phyloP scores from a whole-genome alignment of 345 rosid genomes.

The Iberis pinnata region DNA sequence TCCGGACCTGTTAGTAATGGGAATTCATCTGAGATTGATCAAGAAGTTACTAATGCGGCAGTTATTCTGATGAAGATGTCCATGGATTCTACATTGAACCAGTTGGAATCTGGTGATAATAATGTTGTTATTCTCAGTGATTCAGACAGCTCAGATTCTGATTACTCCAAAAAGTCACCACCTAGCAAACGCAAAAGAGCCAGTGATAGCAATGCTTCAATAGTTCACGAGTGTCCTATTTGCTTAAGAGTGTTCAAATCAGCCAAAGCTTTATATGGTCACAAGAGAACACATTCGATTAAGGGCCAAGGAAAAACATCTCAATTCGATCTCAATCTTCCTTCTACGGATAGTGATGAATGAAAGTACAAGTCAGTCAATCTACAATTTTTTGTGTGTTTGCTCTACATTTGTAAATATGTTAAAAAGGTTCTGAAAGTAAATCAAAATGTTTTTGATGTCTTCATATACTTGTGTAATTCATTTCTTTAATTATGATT shows the following conservation, averaged over 20 bases:
- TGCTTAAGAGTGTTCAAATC: conserved; percentile 76
- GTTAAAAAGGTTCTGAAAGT: too few relatives aligned
- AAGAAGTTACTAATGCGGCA: conserved; percentile 18
- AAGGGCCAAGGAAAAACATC: conserved; percentile 37
- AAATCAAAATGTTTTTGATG: too few relatives aligned
- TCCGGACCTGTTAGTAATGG: conserved; percentile 17
- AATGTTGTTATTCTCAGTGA: conserved; percentile 3
- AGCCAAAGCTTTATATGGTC: conserved; percentile 93
- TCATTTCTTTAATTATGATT: too few relatives aligned
- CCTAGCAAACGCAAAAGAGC: conserved; percentile 35
- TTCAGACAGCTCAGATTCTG: conserved; percentile 55
- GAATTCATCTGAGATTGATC: conserved; percentile 46
- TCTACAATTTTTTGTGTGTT: too few relatives aligned
- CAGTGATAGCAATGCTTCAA: conserved; percentile 25
- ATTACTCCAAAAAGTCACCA: conserved; percentile 52
- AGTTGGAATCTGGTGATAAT: conserved; percentile 26
- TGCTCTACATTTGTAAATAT: too few relatives aligned
- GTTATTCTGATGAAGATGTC: conserved; percentile 53
- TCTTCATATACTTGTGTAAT: too few relatives aligned
- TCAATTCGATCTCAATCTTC: too few relatives aligned
- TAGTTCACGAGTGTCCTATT: conserved; percentile 64
- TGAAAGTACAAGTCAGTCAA: too few relatives aligned
- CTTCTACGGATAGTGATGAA: too few relatives aligned
- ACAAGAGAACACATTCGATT: conserved; percentile 81
- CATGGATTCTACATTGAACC: not conserved